Evolutionary conservation across 345 rosid genomes (phyloP).

Genomic region (Populus davidiana): DNA sequence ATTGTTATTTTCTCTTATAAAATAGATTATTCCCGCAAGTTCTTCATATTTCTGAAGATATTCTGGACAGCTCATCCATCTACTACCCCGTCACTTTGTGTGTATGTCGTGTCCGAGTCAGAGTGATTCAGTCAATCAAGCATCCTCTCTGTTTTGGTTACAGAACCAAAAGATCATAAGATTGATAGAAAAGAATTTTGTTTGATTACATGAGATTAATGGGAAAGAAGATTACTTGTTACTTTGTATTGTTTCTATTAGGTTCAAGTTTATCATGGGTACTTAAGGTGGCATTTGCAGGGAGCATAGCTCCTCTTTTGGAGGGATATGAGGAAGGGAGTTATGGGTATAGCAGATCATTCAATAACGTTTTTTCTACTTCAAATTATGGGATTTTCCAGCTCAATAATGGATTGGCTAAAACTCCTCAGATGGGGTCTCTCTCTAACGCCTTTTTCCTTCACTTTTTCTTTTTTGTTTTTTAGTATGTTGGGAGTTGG

Average conservation of each 20-base stretch:
- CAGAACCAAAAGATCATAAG: too few species aligned
- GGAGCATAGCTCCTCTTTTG: slow-evolving; percentile 40
- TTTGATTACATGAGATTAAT: not conserved
- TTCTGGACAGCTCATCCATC: too few species aligned
- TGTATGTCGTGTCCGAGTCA: too few species aligned
- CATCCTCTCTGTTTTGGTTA: too few species aligned
- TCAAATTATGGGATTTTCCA: slow-evolving; percentile 73
- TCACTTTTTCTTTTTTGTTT: not conserved
- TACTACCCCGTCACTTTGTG: too few species aligned
- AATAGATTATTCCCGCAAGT: too few species aligned
- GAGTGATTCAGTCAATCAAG: too few species aligned
- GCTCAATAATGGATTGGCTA: slow-evolving; percentile 79
- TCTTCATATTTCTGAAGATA: too few species aligned
- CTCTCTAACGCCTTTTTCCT: slow-evolving; percentile 17
- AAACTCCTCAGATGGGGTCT: slow-evolving; percentile 96
- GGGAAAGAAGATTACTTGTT: not conserved
- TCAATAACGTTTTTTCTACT: slow-evolving; percentile 56
- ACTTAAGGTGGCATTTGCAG: slow-evolving; percentile 37
- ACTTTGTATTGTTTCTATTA: not conserved
- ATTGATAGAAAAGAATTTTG: too few species aligned
- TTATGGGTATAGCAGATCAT: slow-evolving; percentile 41
- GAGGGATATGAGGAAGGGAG: slow-evolving; percentile 27
- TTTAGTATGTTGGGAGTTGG: not conserved
- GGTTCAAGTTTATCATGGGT: slow-evolving; percentile 13
- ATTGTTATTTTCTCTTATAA: too few species aligned